Base-by-base conservation (phyloP, 176 grass and related monocot species). In the Aegilops longissima region DNA sequence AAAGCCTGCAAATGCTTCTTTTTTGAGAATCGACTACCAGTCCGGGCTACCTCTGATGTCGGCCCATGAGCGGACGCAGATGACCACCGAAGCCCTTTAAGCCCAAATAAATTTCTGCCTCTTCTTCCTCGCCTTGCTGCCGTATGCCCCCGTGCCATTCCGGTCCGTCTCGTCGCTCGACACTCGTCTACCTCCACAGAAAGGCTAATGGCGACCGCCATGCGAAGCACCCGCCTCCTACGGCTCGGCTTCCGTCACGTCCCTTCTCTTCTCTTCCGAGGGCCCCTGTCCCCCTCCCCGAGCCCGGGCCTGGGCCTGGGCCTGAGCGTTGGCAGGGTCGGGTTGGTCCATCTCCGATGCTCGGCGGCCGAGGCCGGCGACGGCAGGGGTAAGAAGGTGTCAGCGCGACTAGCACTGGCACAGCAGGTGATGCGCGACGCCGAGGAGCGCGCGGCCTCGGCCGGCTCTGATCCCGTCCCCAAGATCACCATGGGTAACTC, bases 361-460 rank as follows among this genome's bases (percentile, higher is more conserved):
- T 88, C 61, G 58, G 92, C 86, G 33, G 82, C 88, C 21, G 91
- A 89, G 61, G 81, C 89, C 73, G 82, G 76, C 64, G 86, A 77
- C 47, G 84, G 65, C 23, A 78, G 81, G 74, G 84, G 87, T 7
- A 93, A 84, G 70, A 98, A 92, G 83, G 92, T 88, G 62, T 91
- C 93, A 10, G 90, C 93, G 51, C 83, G 93, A 52, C 58, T 98
- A 61, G 86, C 93, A 29, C 80, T 98, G 86, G 93, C 93, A 76
- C 77, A 90, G 85, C 83, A 98, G 82, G 88, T 98, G 21, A 89
- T 98, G 64, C 91, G 88, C 30, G 93, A 95, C 9, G 93, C 92
- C 34, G 96, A 94, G 83, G 93, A 94, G 61, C 90, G 92, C 47
- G 91, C 96, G 3, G 81, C 90, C 14, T 92, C 82, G 30, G 93